A percentile compares a stretch with the other conserved stretches of the same genome.
phyloP scores from a whole-genome alignment of 441 rosid species.

The Flueggea neowawraea region DNA sequence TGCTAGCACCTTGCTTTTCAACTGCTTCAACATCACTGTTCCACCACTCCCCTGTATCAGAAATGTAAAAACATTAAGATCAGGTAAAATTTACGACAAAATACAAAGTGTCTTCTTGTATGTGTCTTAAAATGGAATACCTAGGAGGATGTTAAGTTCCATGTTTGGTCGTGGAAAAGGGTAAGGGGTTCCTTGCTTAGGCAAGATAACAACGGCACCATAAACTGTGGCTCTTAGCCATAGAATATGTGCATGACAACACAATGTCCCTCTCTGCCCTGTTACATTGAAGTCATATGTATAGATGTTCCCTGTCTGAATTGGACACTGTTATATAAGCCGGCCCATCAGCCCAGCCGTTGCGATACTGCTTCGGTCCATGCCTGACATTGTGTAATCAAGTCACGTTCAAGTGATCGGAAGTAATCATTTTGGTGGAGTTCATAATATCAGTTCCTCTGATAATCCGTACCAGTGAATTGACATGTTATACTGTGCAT shows the following conservation, averaged over 20 bases:
- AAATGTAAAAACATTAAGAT: background rate
- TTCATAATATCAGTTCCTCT: background rate
- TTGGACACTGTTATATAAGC: constrained; percentile 61
- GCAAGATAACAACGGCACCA: constrained; percentile 48
- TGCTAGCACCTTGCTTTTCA: constrained; percentile 33
- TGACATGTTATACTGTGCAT: constrained; percentile 59
- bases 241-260: constrained; percentile 59
- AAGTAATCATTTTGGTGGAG: background rate
- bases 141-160: constrained; percentile 38
- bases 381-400: constrained; percentile 27
- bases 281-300: constrained; percentile 44
- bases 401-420: background rate
- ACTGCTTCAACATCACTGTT: constrained; percentile 43
- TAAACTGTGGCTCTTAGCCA: constrained; percentile 56
- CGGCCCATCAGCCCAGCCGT: constrained; percentile 59
- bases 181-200: constrained; percentile 32
- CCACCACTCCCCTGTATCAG: constrained; percentile 56
- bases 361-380: constrained; percentile 49
- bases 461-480: constrained; percentile 51
- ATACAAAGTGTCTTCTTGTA: background rate
- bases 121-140: constrained; percentile 12
- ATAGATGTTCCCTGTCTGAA: constrained; percentile 45
- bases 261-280: constrained; percentile 53
- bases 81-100: too few species aligned
- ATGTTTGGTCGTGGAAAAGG: constrained; percentile 44